Base-by-base conservation (phyloP, 2,329 filamentous ascomycete genomes). In the Fusarium sp. region DNA sequence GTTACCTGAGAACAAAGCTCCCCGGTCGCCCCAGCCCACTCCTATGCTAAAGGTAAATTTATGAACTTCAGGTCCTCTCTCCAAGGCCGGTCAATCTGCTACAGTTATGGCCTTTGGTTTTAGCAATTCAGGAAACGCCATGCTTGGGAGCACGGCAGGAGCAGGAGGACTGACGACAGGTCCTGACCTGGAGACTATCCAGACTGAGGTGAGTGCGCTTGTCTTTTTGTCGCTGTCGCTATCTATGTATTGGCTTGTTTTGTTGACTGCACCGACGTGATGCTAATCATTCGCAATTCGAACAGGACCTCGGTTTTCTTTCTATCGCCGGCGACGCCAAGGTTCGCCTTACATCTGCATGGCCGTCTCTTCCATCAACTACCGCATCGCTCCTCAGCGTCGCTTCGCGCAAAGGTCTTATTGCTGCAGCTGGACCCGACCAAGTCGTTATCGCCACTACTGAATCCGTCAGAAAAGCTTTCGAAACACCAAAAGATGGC, bases 361-460 rank as follows among this genome's bases (percentile, higher is more conserved):
- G 95, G 94, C 87, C 91, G 39, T 82, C 86, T 36, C 83, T 92
- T 23, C 95, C 96, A 30, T 83, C 91, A 4, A 83, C 92, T 6
- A 93, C 91, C 43, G 89, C 93, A 14, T 96, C 93, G 3, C 89
- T 99, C 36, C 84, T 99, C 64, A 91, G 91, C 75, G 86, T 98
- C 69, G 94, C 95, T 54, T 90, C 93, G 30, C 87, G 85, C 62
- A 90, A 89, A 77, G 93, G 93, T 39, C 85, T 99, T 21, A 83
- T 97, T 54, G 95, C 95, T 28, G 96, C 94, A 47, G 96, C 92
- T 49, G 92, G 93, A 17, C 95, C 95, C 36, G 90, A 96, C 73
- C 85, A 86, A 48, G 85, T 99, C 43, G 83, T 92, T 60, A 79
- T 99, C 59, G 88, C 92, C 32, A 89, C 86, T 4, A 96, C 95